Evolutionary conservation across 768 basidiomycete species (phyloP).

Genomic region (Fomitopsis serialis): DNA sequence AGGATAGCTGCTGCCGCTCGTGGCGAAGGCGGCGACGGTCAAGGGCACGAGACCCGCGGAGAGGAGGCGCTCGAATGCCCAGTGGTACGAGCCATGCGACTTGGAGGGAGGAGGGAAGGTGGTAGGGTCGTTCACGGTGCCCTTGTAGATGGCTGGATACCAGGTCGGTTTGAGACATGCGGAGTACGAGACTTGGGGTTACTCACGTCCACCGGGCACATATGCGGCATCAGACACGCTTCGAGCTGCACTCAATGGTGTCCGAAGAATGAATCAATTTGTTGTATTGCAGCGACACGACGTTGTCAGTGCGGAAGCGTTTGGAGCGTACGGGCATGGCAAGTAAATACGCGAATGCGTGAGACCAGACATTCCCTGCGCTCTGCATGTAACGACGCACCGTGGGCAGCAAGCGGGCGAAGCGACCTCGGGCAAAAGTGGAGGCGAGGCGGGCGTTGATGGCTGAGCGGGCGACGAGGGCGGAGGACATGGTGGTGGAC

Average conservation of each 20-base stretch:
- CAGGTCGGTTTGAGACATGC: not conserved
- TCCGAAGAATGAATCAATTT: no score
- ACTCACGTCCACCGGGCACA: slow-evolving; percentile 71
- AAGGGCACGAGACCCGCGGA: slow-evolving; percentile 85
- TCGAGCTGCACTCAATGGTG: slow-evolving; percentile 6
- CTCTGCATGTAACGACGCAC: slow-evolving; percentile 24
- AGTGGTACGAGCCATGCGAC: slow-evolving; percentile 85
- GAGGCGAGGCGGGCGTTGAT: slow-evolving; percentile 37
- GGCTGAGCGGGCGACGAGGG: slow-evolving; percentile 43
- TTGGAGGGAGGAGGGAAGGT: slow-evolving; percentile 79
- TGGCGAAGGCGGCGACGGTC: slow-evolving; percentile 81
- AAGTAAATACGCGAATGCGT: not conserved
- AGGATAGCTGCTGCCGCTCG: slow-evolving; percentile 71
- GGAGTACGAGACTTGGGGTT: not conserved
- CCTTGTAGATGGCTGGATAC: slow-evolving; percentile 70
- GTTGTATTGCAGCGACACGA: no score
- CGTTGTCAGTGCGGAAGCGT: no score
- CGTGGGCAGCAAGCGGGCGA: slow-evolving; percentile 34
- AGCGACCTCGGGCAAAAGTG: slow-evolving; percentile 33
- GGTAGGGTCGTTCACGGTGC: slow-evolving; percentile 94
- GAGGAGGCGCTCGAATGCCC: slow-evolving; percentile 90
- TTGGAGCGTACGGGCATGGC: not conserved
- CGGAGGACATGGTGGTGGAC: slow-evolving; percentile 41
- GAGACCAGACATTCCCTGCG: not conserved
- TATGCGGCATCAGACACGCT: slow-evolving; percentile 32